Conservation (phyloP, 1,284 basidiomycete species). For the Rhodotorula glutinis region DNA sequence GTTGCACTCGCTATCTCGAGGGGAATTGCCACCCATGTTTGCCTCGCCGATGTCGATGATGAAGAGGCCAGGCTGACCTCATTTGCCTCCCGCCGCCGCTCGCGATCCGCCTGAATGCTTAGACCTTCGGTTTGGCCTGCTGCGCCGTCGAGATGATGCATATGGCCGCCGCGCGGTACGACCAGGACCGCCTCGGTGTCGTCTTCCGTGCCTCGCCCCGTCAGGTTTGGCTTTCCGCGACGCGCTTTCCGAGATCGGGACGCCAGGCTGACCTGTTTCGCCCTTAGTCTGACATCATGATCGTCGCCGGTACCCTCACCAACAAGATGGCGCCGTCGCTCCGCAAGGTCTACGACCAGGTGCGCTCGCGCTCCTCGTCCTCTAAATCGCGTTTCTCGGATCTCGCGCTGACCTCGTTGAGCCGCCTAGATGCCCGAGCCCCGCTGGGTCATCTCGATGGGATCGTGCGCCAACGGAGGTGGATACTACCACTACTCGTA, state of each 20-base stretch:
- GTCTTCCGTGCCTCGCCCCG: slow-evolving; percentile 98
- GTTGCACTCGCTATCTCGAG: not conserved
- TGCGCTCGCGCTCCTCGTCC: slow-evolving; percentile 57
- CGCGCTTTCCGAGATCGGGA: too few relatives aligned
- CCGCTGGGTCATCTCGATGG: slow-evolving; percentile 98
- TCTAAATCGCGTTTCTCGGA: slow-evolving; percentile 43
- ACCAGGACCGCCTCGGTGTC: slow-evolving; percentile 95
- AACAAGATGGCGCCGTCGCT: slow-evolving; percentile 99
- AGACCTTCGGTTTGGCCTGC: slow-evolving; percentile 77
- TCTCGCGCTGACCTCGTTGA: slow-evolving; percentile 14
- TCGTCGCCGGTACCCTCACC: slow-evolving; percentile 96
- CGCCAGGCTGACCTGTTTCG: not conserved
- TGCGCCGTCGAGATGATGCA: slow-evolving; percentile 91
- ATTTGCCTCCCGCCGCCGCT: not conserved
- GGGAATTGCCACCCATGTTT: not conserved
- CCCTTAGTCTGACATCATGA: slow-evolving; percentile 93
- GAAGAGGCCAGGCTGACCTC: not conserved
- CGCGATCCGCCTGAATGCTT: not conserved
- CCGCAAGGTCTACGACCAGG: slow-evolving; percentile 93
- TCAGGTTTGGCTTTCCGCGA: slow-evolving; percentile 35
- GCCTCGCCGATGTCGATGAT: not conserved
- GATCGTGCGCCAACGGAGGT: slow-evolving; percentile 96
- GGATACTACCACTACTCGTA: slow-evolving; percentile 96
- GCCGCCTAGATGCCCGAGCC: slow-evolving; percentile 43
- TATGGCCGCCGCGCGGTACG: slow-evolving; percentile 97